Evolutionary conservation across 768 basidiomycete species (phyloP), one percentile per base, ranked within the genome.

Genomic region (Rhodotorula toruloides): DNA sequence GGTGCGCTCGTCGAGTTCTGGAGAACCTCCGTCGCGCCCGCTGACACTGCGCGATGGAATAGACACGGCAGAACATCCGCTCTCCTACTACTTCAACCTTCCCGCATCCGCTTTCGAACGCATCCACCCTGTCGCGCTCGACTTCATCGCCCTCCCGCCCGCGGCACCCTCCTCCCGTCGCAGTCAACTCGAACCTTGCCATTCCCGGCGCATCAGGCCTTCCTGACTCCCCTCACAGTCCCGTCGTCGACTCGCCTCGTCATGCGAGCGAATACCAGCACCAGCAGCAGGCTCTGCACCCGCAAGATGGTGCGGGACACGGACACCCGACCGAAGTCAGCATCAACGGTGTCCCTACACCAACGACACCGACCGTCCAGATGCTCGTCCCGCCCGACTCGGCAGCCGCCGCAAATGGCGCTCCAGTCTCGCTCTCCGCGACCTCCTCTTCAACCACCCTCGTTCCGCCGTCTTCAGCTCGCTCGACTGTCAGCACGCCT

Each of bases 81-180:
- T 74, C 73, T 1, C 72, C 74, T 8, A 73, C 70, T 16, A 29
- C 49, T 19, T 10, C 53, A 25, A 40, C 31, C 47, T 73, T 75
- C 63, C 63, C 70, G 43, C 62, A 66, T 40, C 68, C 66, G 9
- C 67, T 68, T 43, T 66, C 68, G 7, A 69, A 68, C 55, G 54
- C 66, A 8, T 62, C 59, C n/a, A 68, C 65, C 40, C 46, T 59
- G 22, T 55, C 70, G 4, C 56, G 52, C 47, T 62, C 68, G 29
- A 36, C 40, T 4, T 61, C 60, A 40, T 49, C 52, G 48, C 59
- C 36, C 22, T 58, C 50, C 32, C 63, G 47, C 25, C 66, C 63
- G 43, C 50, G 54, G 31, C 21, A 48, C 52, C n/a, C 39, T 29
- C 48, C 58, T n/a, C 47, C 54, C 32, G 37, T 42, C 48, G 25